Evolutionary conservation across 1,284 basidiomycete genomes (phyloP), one percentile per base, ranked within the genome.

Genomic region (Austroboletus rostrupii): DNA sequence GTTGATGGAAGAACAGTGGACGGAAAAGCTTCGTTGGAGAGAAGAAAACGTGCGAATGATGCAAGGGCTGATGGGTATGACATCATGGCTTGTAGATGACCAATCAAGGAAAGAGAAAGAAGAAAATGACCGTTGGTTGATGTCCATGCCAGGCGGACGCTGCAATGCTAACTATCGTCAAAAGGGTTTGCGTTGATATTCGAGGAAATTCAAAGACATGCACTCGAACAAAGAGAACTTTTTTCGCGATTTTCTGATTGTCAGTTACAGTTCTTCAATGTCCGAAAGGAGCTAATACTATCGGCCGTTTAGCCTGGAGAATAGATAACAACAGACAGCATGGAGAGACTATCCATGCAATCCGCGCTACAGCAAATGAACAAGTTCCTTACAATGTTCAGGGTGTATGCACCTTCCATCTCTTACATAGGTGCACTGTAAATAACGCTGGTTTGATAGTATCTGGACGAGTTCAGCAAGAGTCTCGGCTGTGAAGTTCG

Each of bases 391-490:
- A 81, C 72, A 87, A 88, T 56, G 77, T 87, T 14, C 81, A 84
- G 70, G 78, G 77, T 32, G 84, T 87, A 69, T 29, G 43, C 20
- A 47, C 8, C 14, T 14, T 35, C 41, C 4, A 8, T 20, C 45
- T 12, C 42, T 5, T 21, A 41, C 35, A 16, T 46, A 9, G 12
- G 13, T 28, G 14, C 13, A 23, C n/a, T 19, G 4, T 12, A 5
- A 19, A 32, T 36, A 20, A 26, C 47, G 21, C 39, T 23, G 44
- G 29, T 20, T n/a, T 33, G n/a, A 26, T 46, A 81, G 80, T 87
- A 87, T 62, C 72, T 87, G 28, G 83, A 87, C 56, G 84, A 88
- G 50, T 88, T 89, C 67, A 87, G 81, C 63, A 84, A 81, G 62
- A 80, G 84, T 6, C 66, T 88, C 42, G 80, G 85, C 9, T 71